A percentile compares a stretch with the other conserved stretches of the same genome.
These are phyloP conservation scores for Quercus lobata DNA, from an alignment of 331 rosid genomes.

Conservation along the genomic window DNA sequence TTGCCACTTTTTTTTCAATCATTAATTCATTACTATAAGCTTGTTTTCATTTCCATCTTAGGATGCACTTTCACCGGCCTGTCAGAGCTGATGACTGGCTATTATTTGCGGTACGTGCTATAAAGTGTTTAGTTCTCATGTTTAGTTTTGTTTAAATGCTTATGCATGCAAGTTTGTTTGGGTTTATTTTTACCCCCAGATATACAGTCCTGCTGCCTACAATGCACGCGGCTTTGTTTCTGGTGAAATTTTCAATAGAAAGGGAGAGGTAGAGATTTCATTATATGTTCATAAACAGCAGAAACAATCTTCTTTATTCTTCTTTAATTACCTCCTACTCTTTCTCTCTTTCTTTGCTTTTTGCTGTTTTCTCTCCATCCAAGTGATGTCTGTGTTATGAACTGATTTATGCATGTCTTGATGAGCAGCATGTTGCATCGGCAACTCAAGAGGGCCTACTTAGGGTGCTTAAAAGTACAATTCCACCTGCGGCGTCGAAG, in stretches of 20 bases:
- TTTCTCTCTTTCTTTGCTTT: neutral
- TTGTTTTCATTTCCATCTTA: slow-evolving; percentile 28
- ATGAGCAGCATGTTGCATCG: slow-evolving; percentile 74
- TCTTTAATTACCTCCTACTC: neutral
- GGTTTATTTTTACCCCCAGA: slow-evolving; percentile 28
- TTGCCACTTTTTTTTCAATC: neutral
- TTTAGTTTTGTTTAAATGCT: slow-evolving; percentile 12
- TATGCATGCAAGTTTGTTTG: neutral
- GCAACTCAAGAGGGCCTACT: slow-evolving; percentile 82
- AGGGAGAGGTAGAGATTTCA: slow-evolving; percentile 64
- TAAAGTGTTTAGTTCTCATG: neutral
- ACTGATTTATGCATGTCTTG: slow-evolving; percentile 14
- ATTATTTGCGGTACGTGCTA: slow-evolving; percentile 59
- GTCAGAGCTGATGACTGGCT: slow-evolving; percentile 91
- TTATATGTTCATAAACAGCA: neutral
- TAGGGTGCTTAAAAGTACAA: slow-evolving; percentile 33
- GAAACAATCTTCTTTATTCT: neutral
- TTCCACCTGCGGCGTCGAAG: slow-evolving; percentile 37
- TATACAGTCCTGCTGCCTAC: slow-evolving; percentile 45
- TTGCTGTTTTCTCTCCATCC: neutral
- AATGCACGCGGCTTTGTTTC: slow-evolving; percentile 66
- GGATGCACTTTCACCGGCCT: slow-evolving; percentile 93
- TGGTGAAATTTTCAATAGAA: slow-evolving; percentile 79
- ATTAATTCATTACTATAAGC: neutral
- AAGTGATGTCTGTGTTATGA: neutral